Percentiles rank a stretch among this genome's conserved stretches.
phyloP scores from a whole-genome alignment of 2,329 filamentous ascomycete genomes.

The Aspergillus tanneri region DNA sequence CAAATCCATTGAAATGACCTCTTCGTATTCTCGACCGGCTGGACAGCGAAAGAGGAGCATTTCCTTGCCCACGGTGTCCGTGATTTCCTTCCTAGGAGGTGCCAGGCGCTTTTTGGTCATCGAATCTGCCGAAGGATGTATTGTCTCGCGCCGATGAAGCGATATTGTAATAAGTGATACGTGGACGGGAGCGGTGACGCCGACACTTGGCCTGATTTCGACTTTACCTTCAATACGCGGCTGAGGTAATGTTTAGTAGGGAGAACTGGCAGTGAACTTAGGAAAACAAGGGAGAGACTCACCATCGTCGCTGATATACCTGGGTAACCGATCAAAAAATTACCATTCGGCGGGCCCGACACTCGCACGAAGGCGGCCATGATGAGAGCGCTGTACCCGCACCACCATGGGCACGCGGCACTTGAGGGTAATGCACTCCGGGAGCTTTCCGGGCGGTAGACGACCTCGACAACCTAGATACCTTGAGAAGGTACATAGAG shows the following conservation, averaged over 20 bases:
- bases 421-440: slow-evolving; percentile 26
- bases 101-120: slow-evolving; percentile 88
- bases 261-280: slow-evolving; percentile 3
- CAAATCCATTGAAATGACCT: slow-evolving; percentile 90
- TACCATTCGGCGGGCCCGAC: slow-evolving; percentile 94
- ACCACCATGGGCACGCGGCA: slow-evolving; percentile 42
- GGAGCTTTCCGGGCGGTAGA: slow-evolving; percentile 28
- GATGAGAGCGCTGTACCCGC: slow-evolving; percentile 40
- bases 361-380: slow-evolving; percentile 88
- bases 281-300: slow-evolving; percentile 47
- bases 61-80: slow-evolving; percentile 93
- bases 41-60: slow-evolving; percentile 86
- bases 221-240: slow-evolving; percentile 97
- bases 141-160: slow-evolving; percentile 89
- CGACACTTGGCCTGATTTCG: slow-evolving; percentile 84
- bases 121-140: slow-evolving; percentile 93
- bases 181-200: slow-evolving; percentile 83
- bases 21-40: slow-evolving; percentile 79
- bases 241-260: slow-evolving; percentile 47
- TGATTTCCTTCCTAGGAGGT: slow-evolving; percentile 83
- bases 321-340: slow-evolving; percentile 93
- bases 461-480: slow-evolving; percentile 23
- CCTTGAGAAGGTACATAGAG: slow-evolving; percentile 31
- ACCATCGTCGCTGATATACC: slow-evolving; percentile 97
- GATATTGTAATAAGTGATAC: slow-evolving; percentile 93